Percentiles rank a stretch among this genome's conserved stretches.
Evolutionary conservation across 164 flowering plant genomes (phyloP).

Genomic region (Paratinospora sagittata): DNA sequence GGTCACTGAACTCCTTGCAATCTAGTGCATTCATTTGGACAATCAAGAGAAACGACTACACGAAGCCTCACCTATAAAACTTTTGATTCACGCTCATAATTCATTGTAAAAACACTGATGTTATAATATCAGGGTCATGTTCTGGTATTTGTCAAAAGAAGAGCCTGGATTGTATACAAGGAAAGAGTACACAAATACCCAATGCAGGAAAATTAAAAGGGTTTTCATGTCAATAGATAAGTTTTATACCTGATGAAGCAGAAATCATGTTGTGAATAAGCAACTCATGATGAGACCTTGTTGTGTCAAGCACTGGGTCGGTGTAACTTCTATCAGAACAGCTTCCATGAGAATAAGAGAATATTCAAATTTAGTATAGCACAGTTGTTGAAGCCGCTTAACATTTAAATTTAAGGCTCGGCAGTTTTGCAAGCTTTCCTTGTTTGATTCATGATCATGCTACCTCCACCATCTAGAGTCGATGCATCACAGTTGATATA

Average conservation of each 20-base stretch:
- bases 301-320: not conserved
- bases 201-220: not conserved
- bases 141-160: not conserved
- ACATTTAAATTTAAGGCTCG: not conserved
- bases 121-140: not conserved
- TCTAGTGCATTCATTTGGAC: not conserved
- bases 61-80: too few relatives aligned
- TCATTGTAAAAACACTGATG: not conserved
- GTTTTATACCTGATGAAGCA: not conserved
- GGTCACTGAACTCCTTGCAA: not conserved
- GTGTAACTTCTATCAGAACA: not conserved
- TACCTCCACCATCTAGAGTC: not conserved
- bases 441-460: not conserved
- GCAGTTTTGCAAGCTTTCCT: not conserved
- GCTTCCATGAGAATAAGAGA: not conserved
- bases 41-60: not conserved
- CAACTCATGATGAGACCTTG: not conserved
- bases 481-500: not conserved
- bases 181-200: not conserved
- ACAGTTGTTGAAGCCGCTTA: not conserved
- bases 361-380: not conserved
- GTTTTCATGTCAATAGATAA: not conserved
- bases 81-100: not conserved
- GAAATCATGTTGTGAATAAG: not conserved
- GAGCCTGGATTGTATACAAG: not conserved